Conservation (phyloP, 2,329 filamentous ascomycete species). For the Ilyonectria sp. region DNA sequence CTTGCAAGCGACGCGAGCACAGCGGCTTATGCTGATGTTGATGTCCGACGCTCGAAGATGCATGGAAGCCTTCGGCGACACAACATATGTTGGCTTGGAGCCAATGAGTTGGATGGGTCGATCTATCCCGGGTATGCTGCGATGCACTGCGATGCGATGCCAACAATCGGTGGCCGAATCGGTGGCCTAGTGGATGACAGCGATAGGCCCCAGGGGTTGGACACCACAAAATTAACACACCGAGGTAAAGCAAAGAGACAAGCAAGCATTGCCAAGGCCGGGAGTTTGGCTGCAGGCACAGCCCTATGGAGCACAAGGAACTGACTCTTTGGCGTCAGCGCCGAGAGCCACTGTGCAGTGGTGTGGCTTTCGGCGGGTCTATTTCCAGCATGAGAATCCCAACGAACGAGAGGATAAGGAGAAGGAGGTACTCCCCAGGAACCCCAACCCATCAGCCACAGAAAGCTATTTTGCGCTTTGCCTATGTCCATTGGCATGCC, state of each 20-base stretch:
- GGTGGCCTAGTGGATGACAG: constrained; percentile 14
- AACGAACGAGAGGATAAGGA: background rate
- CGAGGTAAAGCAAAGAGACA: constrained; percentile 25
- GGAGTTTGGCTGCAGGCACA: constrained; percentile 7
- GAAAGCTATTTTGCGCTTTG: constrained; percentile 1
- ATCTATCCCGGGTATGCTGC: constrained; percentile 12
- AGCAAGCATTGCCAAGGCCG: constrained; percentile 43
- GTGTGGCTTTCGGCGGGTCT: constrained; percentile 15
- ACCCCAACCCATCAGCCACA: constrained; percentile 14
- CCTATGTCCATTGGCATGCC: background rate
- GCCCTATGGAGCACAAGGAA: constrained; percentile 40
- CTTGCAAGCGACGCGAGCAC: constrained; percentile 11
- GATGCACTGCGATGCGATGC: constrained; percentile 18
- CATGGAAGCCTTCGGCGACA: constrained; percentile 29
- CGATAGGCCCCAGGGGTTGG: constrained; percentile 2
- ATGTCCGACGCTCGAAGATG: constrained; percentile 21
- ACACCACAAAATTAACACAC: constrained; percentile 15
- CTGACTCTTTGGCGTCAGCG: constrained; percentile 36
- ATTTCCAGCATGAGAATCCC: constrained; percentile 17
- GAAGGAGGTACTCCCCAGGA: constrained; percentile 13
- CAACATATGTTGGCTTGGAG: constrained; percentile 4
- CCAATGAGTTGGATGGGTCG: constrained; percentile 11
- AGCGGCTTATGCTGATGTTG: constrained; percentile 23
- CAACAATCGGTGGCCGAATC: constrained; percentile 15
- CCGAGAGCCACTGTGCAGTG: constrained; percentile 19